A percentile compares a stretch with the other conserved stretches of the same genome.
These are phyloP conservation scores for Leccinellum albellum DNA, from an alignment of 768 basidiomycete species.

Conservation along the genomic window DNA sequence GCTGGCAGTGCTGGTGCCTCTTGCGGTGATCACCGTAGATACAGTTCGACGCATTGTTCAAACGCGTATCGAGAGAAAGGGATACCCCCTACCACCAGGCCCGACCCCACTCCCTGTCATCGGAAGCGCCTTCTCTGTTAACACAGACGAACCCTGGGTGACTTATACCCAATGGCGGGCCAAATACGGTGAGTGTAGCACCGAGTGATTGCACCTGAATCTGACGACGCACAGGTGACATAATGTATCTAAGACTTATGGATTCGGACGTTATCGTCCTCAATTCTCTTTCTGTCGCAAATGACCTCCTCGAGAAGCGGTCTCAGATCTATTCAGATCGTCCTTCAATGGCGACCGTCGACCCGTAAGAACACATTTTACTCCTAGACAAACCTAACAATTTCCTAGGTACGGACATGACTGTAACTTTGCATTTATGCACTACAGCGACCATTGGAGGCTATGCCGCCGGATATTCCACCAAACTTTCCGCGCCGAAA, in stretches of 20 bases:
- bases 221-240: neutral
- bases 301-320: neutral
- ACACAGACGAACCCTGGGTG: neutral
- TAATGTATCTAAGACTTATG: neutral
- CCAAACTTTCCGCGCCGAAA: neutral
- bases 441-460: neutral
- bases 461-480: neutral
- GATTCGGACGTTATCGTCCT: neutral
- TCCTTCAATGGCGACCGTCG: neutral
- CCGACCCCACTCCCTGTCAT: neutral
- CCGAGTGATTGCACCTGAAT: neutral
- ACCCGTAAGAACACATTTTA: neutral
- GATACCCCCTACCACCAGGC: neutral
- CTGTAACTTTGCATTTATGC: neutral
- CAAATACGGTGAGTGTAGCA: neutral
- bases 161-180: neutral
- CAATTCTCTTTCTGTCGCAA: neutral
- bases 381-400: neutral
- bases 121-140: neutral
- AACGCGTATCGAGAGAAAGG: neutral
- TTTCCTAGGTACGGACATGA: neutral
- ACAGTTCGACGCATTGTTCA: neutral
- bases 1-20: neutral
- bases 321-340: neutral
- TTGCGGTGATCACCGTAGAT: neutral